Evolutionary conservation across 805 yeast species (phyloP), one percentile per base, ranked within the genome.

Genomic region (Metschnikowia baotianmanensis): DNA sequence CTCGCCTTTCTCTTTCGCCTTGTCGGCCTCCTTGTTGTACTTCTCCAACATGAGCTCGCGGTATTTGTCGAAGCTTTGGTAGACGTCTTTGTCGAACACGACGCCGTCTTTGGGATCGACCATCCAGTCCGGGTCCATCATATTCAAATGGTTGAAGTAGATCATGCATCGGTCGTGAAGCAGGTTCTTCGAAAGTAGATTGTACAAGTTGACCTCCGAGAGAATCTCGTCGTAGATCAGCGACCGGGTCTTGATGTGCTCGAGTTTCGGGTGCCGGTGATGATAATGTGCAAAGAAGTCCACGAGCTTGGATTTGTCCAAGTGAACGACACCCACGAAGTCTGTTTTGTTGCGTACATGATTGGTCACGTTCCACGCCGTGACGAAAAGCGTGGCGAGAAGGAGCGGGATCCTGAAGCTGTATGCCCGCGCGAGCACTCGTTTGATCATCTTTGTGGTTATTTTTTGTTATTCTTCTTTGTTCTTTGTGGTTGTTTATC

Each of bases 141-240:
- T 48, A 47, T 65, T 67, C 7, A 78, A 53, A 38, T 63, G 67
- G 30, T 67, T 62, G 52, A 78, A 77, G 47, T 75, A 78, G 5
- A 60, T 44, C 27, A 61, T 56, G 54, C 83, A 78, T 40, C 73
- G 64, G 33, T 71, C 61, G 4, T 53, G 48, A 18, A 66, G 52
- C 4, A 66, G 38, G 30, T 57, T 42, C 22, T 43, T 37, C 10
- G 33, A 31, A 21, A 62, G 44, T 9, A 62, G 40, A 12, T 57
- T 51, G 34, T 51, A 50, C 16, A 57, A 27, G 31, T 34, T 49
- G 31, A 52, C 52, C 18, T 53, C 52, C 8, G 38, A 11, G 34
- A 61, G 53, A 13, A 62, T 58, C 12, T 42, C 42, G 31, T 62
- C 59, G 38, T 56, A 59, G n/a, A 42, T 51, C 25, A 25, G 31